Base-by-base conservation (phyloP, 1,139 yeast genomes). In the Suhomyces maxii region DNA sequence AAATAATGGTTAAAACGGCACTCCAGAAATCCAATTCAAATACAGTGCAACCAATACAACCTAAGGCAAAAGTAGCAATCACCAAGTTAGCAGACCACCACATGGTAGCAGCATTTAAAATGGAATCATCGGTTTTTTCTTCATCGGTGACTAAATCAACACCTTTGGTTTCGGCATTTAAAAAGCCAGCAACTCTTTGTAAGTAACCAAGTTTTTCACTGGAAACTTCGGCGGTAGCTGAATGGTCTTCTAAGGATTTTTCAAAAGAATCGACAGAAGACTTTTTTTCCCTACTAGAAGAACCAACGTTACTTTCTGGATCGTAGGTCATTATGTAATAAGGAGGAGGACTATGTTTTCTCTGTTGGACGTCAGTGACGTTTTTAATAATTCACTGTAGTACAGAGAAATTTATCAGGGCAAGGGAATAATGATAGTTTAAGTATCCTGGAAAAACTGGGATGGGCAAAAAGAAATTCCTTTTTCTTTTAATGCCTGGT, bases 31-130 rank as follows among this genome's bases (percentile, higher is more conserved):
- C 76, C 53, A 80, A 69, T 3, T 61, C 71, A 53, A 76, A 80
- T n/a, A 73, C 73, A 36, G 80, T 65, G 42, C 84, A 72, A 48
- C 96, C 96, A 44, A 90, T 71, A 49, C 87, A 86, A 63, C 97
- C 97, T 42, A 89, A 72, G 2, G 96, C 76, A 59, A 80, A 84
- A 25, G 96, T 82, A 23, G 96, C 90, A 62, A 90, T 81, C 48
- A 89, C 97, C 79, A 89, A 73, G 68, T 90, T 90, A 34, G 96
- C 96, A 26, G 95, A 86, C 60, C 87, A 77, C 97, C 97, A 90
- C 96, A 90, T 88, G 46, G 91, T 77, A 36, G 91, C 90, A 26
- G 95, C 88, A 55, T 77, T 80, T 72, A 81, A 71, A 46, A 86
- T 61, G 32, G 89, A 82, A 44, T 63, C 65, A 47, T 84, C 89